Percentiles rank a stretch among this genome's conserved stretches.
Conservation (phyloP, 495 filamentous ascomycete species). For the Ascobolus immersus region DNA sequence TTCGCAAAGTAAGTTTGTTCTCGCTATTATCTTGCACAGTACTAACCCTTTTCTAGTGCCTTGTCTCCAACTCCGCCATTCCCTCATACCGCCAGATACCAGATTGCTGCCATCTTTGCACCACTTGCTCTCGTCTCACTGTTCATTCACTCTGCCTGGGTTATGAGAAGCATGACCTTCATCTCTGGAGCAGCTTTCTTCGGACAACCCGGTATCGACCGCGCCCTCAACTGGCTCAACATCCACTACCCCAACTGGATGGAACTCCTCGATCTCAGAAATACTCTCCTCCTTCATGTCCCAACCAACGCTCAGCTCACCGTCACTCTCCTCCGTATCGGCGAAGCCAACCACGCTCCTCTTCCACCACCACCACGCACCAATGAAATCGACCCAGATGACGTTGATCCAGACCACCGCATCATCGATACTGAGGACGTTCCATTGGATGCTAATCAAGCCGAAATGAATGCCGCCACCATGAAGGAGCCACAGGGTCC, state of each 20-base stretch:
- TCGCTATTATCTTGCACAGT: background rate
- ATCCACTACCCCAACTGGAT: constrained; percentile 46
- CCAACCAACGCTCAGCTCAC: constrained; percentile 76
- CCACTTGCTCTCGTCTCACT: constrained; percentile 31
- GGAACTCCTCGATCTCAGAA: constrained; percentile 41
- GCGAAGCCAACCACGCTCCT: background rate
- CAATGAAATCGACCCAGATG: no score
- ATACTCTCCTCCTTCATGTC: constrained; percentile 54
- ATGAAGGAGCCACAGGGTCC: no score
- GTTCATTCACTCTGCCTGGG: constrained; percentile 43
- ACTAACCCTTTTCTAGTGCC: constrained; percentile 34
- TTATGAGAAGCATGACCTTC: constrained; percentile 44
- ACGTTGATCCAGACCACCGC: no score
- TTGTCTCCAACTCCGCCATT: constrained; percentile 60
- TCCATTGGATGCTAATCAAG: no score
- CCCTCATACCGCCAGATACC: constrained; percentile 32
- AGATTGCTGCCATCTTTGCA: constrained; percentile 33
- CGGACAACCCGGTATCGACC: constrained; percentile 44
- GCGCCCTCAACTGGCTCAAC: constrained; percentile 35
- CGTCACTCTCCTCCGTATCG: constrained; percentile 54
- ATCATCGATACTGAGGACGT: no score
- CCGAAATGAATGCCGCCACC: background rate
- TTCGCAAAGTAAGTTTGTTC: constrained; percentile 38
- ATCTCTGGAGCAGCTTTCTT: constrained; percentile 53
- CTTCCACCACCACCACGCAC: background rate